Evolutionary conservation across 306 rosid genomes (phyloP), one percentile per base, ranked within the genome.

Genomic region (Begonia fuchsioides): DNA sequence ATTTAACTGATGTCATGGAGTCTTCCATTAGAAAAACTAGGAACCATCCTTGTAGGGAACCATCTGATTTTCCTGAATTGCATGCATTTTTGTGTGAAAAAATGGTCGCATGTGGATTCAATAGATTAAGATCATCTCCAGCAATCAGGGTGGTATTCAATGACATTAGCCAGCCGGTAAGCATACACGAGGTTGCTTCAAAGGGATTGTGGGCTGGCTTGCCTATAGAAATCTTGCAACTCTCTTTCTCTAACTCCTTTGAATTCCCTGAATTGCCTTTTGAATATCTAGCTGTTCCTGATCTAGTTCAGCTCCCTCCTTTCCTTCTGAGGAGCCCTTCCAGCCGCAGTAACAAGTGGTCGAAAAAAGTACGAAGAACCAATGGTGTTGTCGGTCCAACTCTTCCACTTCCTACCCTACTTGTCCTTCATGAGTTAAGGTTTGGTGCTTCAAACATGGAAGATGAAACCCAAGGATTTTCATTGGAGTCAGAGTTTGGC

Each of bases 371-470:
- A 26, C 60, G 15, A 45, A 55, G n/a, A 19, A 32, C 18, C 55
- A 72, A 72, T 43, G 70, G 48, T 54, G 63, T 79, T 35, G 78
- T 79, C 15, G 88, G 94, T 72, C 94, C 94, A 44, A 59, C 72
- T 49, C 72, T 76, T 64, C 94, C 88, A 50, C 73, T 83, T 49
- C 82, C 88, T 51, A 40, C 71, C 60, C 62, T 79, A 45, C 72
- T 71, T 13, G 56, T 56, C 15, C 59, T 83, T 56, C 71, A 79
- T 53, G 85, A 79, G 62, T 57, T 57, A 61, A 55, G 43, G 35
- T 61, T 65, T 60, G 83, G 76, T 15, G 32, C 39, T 59, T 68
- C 65, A 35, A 53, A 58, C 19, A 71, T 63, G 45, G 72, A 57
- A 41, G 55, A 58, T 18, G 53, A 19, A 18, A 66, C 50, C 18